Evolutionary conservation across 73 alveolate species (phyloP), one percentile per base, ranked within the genome.

Genomic region (Paramecium octaurelia): DNA sequence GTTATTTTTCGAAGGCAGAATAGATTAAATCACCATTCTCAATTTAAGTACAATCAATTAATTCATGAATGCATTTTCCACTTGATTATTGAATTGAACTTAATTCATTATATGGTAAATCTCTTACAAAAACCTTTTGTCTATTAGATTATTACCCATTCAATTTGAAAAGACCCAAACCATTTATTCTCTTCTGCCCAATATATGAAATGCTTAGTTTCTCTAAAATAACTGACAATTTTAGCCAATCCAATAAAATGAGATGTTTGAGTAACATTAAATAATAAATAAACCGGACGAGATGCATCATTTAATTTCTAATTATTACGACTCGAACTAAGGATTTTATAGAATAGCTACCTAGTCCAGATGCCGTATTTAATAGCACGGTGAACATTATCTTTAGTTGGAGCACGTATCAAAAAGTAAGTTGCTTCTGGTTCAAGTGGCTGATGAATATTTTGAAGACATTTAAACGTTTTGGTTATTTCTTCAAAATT

Each of bases 161-260:
- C 96, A 16, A 93, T 90, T 18, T 88, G 86, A 57, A 93, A 93
- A 10, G 93, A 58, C 4, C 96, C 96, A 23, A 90, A 40, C 96
- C 96, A 93, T 75, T 93, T 93, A 60, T 92, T 92, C 54, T 93
- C 96, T 70, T 93, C 95, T 14, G 93, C 80, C 96, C 96, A 93
- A 73, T 43, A 93, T 60, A 71, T 93, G 75, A 93, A 93, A 75
- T 83, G 83, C 54, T 42, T 86, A 6, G 16, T 88, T 54, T 93
- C 96, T 77, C 91, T 91, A 75, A 87, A 88, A 27, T 44, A 23
- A 73, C 86, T 73, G 46, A 84, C 91, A 92, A 93, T 93, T 88
- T 83, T 70, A 9, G 96, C 96, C 31, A 93, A 27, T 12, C 96
- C 96, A 8, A 71, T 71, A 93, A 84, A 93, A 44, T 89, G 59